Percentiles rank a stretch among this genome's conserved stretches.
Evolutionary conservation across 2,329 filamentous ascomycete genomes (phyloP).

Genomic region (Coniella lustricola): DNA sequence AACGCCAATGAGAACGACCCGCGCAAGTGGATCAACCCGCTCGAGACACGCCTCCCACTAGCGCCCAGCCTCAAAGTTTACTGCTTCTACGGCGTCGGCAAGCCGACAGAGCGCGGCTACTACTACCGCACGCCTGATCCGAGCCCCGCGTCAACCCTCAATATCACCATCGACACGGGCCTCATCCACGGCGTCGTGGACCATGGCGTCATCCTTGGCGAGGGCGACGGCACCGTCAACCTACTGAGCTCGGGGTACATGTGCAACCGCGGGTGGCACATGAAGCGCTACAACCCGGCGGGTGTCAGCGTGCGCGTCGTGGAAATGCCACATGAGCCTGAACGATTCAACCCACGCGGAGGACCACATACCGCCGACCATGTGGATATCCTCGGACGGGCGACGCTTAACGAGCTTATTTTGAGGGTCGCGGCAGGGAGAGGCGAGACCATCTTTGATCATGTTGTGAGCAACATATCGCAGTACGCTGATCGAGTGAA

Average conservation of each 20-base stretch:
- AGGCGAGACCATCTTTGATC: slow-evolving; percentile 71
- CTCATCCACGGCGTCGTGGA: slow-evolving; percentile 58
- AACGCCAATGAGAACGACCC: slow-evolving; percentile 72
- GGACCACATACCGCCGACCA: slow-evolving; percentile 75
- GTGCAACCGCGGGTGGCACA: slow-evolving; percentile 91
- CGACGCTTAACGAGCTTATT: slow-evolving; percentile 85
- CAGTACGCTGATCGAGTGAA: slow-evolving; percentile 79
- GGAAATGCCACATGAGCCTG: slow-evolving; percentile 96
- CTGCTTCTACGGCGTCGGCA: slow-evolving; percentile 95
- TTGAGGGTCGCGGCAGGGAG: slow-evolving; percentile 78
- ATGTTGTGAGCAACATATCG: slow-evolving; percentile 71
- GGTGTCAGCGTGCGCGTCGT: slow-evolving; percentile 74
- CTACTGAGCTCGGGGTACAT: slow-evolving; percentile 91
- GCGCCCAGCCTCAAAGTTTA: slow-evolving; percentile 90
- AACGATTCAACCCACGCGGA: slow-evolving; percentile 77
- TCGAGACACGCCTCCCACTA: slow-evolving; percentile 73
- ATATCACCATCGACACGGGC: slow-evolving; percentile 66
- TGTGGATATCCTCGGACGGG: slow-evolving; percentile 87
- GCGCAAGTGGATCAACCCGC: slow-evolving; percentile 88
- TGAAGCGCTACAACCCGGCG: slow-evolving; percentile 89
- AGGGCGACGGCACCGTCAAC: slow-evolving; percentile 93
- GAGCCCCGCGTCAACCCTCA: slow-evolving; percentile 52
- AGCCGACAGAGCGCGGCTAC: slow-evolving; percentile 86
- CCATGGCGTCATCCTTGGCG: slow-evolving; percentile 89
- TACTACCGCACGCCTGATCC: slow-evolving; percentile 71